Conservation (phyloP, 371 early-diverging fungal species). For the Syncephalastrum racemosum region DNA sequence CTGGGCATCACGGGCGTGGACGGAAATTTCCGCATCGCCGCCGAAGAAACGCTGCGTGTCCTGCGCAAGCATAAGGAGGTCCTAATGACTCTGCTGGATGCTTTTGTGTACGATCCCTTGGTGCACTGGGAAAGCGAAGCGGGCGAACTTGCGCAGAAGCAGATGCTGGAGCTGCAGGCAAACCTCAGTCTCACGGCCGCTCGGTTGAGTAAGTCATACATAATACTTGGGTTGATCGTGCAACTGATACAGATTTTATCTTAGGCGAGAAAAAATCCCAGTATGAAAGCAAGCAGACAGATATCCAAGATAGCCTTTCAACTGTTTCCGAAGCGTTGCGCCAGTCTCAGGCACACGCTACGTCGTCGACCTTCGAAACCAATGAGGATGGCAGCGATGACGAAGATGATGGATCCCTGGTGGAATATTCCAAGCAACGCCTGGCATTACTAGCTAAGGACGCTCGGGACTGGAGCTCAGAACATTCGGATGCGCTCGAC, state of each 20-base stretch:
- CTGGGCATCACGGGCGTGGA: conserved; percentile 81
- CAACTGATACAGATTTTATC: neutral
- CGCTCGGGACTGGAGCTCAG: too few relatives aligned
- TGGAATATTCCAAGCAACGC: conserved; percentile 11
- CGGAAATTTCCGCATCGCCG: conserved; percentile 75
- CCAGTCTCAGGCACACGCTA: conserved; percentile 18
- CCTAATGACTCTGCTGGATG: conserved; percentile 83
- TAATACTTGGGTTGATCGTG: neutral
- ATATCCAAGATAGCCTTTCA: conserved; percentile 11
- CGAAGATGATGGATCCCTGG: conserved; percentile 13
- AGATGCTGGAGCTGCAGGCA: conserved; percentile 41
- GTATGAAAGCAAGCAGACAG: conserved; percentile 21
- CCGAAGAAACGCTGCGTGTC: conserved; percentile 74
- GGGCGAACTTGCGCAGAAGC: conserved; percentile 33
- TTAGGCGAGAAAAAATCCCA: conserved; percentile 26
- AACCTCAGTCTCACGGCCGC: conserved; percentile 37
- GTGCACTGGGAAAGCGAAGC: conserved; percentile 59
- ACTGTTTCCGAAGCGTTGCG: conserved; percentile 18
- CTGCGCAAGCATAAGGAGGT: conserved; percentile 80
- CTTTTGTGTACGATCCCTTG: conserved; percentile 95
- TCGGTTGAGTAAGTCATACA: conserved; percentile 26
- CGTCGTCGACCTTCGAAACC: neutral
- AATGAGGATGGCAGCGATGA: conserved; percentile 14
- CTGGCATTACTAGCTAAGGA: neutral
- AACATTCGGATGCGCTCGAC: too few relatives aligned